Base-by-base conservation (phyloP, 768 basidiomycete species). In the Tephrocybe sp. region DNA sequence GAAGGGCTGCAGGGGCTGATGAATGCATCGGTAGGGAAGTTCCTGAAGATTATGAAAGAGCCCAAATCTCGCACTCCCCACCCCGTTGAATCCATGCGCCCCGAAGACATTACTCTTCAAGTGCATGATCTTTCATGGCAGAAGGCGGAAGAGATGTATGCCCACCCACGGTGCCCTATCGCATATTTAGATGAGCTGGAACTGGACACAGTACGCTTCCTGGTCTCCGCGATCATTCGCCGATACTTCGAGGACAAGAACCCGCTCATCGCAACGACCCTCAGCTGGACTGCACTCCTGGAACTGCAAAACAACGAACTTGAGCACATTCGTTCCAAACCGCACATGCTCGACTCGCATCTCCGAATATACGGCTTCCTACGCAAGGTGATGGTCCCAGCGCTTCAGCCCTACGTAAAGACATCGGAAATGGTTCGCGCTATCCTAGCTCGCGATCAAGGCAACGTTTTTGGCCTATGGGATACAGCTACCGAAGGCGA, bases 401-500 rank as follows among this genome's bases (percentile, higher is more conserved):
- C 30, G 10, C 64, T 73, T 12, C 54, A 51, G 40, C 58, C 59
- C 46, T 79, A 72, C 45, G 61, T 78, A 3, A 59, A 70, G 18
- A 74, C 69, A 9, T 72, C 73, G 8, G 62, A 65, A n/a, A 69
- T 67, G 36, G 72, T 81, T 26, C 78, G 85, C n/a, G 75, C 70
- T 1, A 66, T 84, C 9, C 67, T 86, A 15, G 74, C 74, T 14
- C 75, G 85, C 11, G 84, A 86, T 53, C 75, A 78, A 20, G 84
- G 85, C 18, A 87, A 87, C 55, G 76, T 81, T 7, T 87, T 88
- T 53, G 86, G 85, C 14, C 76, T 88, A 40, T 87, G 81, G 81
- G 83, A 86, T 53, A 77, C 63, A 68, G 72, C 65, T 25, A 65
- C 65, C 49, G 67, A 68, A 53, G 72, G 71, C 17, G 77, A 77